Base-by-base conservation (phyloP, 805 yeast species). In the Monosporozyma solicola region DNA sequence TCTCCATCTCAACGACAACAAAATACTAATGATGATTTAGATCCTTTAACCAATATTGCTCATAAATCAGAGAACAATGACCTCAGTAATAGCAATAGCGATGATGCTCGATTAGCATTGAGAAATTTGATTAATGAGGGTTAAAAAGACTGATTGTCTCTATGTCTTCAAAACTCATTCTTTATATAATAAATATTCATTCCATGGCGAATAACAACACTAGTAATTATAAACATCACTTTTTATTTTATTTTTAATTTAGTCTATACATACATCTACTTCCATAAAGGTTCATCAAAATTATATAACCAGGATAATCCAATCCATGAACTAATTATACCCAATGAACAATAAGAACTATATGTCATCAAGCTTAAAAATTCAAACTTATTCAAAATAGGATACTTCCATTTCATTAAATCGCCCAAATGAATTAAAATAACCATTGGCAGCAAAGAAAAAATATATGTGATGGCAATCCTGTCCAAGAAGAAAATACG, bases 221-320 rank as follows among this genome's bases (percentile, higher is more conserved):
- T 44, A 41, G 31, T 20, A 24, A 27, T 20, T 5, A 50, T 31
- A 32, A 20, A 25, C 32, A 27, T 27, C 29, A 7, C 7, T 27
- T 27, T 27, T 27, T 15, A 35, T 25, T 37, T 9, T n/a, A n/a
- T 43, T 24, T 24, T 13, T 43, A 46, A 27, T 22, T 27, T 15
- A 51, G n/a, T 22, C 16, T 16, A 20, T 50, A 32, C 10, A 22
- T 6, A 27, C 29, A 25, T 10, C 29, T 50, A 50, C 20, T 51
- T 48, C 89, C 90, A 84, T 2, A 85, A 73, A 5, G 79, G 74
- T 61, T 89, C 96, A 64, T 86, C 91, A 52, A 87, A 82, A 66
- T 89, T 87, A 64, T 87, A 91, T 51, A 87, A 71, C 96, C 96
- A 91, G 55, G 87, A 82, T 59, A 90, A 79, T 7, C 95, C 94